A percentile compares a stretch with the other conserved stretches of the same genome.
These are phyloP conservation scores for Ophiostoma tasmaniense DNA, from an alignment of 2,329 filamentous ascomycete species.

Conservation along the genomic window DNA sequence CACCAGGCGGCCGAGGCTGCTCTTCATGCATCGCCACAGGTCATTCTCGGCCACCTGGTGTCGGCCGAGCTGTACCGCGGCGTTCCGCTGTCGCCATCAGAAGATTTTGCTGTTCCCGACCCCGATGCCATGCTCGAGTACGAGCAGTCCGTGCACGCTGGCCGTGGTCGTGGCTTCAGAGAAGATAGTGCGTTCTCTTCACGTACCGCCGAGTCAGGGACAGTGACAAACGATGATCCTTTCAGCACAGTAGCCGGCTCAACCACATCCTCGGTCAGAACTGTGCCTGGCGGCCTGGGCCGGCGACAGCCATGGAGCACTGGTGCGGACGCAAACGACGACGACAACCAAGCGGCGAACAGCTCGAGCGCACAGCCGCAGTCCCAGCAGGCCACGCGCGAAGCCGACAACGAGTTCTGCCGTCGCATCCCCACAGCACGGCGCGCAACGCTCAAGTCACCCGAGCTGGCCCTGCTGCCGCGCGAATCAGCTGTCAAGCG, in stretches of 20 bases:
- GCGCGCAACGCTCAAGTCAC: slow-evolving; percentile 55
- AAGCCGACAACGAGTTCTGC: slow-evolving; percentile 40
- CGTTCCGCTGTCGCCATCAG: slow-evolving; percentile 46
- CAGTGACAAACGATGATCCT: slow-evolving; percentile 36
- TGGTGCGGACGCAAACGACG: not conserved
- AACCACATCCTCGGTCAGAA: slow-evolving; percentile 1
- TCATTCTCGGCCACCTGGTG: slow-evolving; percentile 60
- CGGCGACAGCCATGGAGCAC: slow-evolving; percentile 8
- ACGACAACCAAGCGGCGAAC: not conserved
- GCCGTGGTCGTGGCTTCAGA: slow-evolving; percentile 30
- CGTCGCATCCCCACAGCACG: slow-evolving; percentile 59
- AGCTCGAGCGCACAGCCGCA: not conserved
- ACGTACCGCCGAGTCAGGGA: slow-evolving; percentile 50
- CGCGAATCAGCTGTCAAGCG: slow-evolving; percentile 58
- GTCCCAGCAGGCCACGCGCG: not conserved
- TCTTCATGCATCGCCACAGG: slow-evolving; percentile 61
- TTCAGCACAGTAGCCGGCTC: slow-evolving; percentile 8
- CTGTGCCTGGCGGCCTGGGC: slow-evolving; percentile 16
- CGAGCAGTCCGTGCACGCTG: slow-evolving; percentile 9
- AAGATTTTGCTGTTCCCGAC: slow-evolving; percentile 56
- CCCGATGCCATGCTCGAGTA: slow-evolving; percentile 29
- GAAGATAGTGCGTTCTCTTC: slow-evolving; percentile 27
- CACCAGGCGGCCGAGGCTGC: slow-evolving; percentile 62
- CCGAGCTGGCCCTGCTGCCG: slow-evolving; percentile 62
- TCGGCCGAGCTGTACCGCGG: slow-evolving; percentile 63